phyloP scores from a whole-genome alignment of 2,329 filamentous ascomycete genomes.

The Diaporthe ampelina region DNA sequence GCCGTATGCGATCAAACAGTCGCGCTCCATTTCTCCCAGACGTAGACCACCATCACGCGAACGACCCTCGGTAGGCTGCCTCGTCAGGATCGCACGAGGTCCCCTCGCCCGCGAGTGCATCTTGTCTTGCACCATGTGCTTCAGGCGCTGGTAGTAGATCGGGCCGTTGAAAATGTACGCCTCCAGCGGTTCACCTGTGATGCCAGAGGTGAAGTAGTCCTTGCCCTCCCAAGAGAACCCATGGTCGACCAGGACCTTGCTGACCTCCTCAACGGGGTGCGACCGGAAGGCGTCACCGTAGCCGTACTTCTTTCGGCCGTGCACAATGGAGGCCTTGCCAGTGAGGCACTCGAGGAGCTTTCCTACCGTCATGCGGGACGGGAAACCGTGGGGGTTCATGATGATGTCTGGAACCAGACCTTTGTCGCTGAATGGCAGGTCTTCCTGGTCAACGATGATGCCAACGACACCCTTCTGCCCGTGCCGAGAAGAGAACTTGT shows the following conservation, averaged over 20 bases:
- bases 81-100: conserved; percentile 90
- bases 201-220: conserved; percentile 94
- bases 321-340: conserved; percentile 91
- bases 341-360: conserved; percentile 97
- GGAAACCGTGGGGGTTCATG: conserved; percentile 99
- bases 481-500: conserved; percentile 99
- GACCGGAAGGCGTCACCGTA: conserved; percentile 84
- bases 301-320: conserved; percentile 89
- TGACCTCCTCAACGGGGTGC: conserved; percentile 90
- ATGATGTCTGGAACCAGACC: conserved; percentile 98
- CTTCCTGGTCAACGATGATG: conserved; percentile 95
- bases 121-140: conserved; percentile 99
- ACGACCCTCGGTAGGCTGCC: conserved; percentile 96
- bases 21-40: conserved; percentile 98
- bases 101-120: conserved; percentile 97
- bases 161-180: conserved; percentile 99
- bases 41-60: conserved; percentile 92
- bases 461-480: conserved; percentile 98
- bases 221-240: conserved; percentile 98
- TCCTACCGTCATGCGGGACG: conserved; percentile 98
- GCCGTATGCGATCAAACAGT: conserved; percentile 97
- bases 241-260: conserved; percentile 83
- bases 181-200: conserved; percentile 93
- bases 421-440: conserved; percentile 94
- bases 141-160: conserved; percentile 99